Evolutionary conservation across 257 asterid species (phyloP).

Genomic region (Plantago major): DNA sequence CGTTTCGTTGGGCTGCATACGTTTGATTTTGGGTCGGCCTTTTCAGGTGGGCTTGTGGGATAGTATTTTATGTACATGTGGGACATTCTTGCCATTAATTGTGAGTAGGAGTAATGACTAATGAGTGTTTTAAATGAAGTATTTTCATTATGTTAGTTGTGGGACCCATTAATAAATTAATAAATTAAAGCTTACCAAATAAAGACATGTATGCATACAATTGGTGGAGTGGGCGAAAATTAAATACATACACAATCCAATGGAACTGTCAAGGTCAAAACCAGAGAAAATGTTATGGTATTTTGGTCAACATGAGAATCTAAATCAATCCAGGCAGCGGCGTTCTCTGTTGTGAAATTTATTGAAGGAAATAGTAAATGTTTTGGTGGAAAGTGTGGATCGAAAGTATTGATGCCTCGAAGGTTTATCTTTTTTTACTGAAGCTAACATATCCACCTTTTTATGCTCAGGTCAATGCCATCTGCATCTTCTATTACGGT

Average conservation of each 20-base stretch:
- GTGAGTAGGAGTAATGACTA: no score
- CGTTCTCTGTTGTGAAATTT: neutral
- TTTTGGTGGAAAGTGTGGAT: neutral
- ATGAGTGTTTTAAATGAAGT: no score
- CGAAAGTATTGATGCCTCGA: neutral
- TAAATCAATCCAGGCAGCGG: neutral
- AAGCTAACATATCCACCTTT: constrained; percentile 18
- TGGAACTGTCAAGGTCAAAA: neutral
- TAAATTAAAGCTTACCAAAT: no score
- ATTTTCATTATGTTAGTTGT: no score
- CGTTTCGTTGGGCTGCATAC: no score
- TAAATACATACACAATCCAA: neutral
- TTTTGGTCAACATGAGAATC: neutral
- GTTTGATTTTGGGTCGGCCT: no score
- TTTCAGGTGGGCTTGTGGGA: no score
- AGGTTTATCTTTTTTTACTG: constrained; percentile 3
- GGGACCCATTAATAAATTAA: no score
- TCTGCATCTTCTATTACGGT: constrained; percentile 51
- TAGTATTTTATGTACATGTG: no score
- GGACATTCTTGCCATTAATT: no score
- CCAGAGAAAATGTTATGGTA: neutral
- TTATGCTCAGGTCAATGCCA: constrained; percentile 55
- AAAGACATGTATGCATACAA: no score
- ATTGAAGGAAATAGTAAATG: neutral
- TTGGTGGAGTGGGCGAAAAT: no score